Evolutionary conservation across 2,329 filamentous ascomycete genomes (phyloP), one percentile per base, ranked within the genome.

Genomic region (Seiridium cupressi): DNA sequence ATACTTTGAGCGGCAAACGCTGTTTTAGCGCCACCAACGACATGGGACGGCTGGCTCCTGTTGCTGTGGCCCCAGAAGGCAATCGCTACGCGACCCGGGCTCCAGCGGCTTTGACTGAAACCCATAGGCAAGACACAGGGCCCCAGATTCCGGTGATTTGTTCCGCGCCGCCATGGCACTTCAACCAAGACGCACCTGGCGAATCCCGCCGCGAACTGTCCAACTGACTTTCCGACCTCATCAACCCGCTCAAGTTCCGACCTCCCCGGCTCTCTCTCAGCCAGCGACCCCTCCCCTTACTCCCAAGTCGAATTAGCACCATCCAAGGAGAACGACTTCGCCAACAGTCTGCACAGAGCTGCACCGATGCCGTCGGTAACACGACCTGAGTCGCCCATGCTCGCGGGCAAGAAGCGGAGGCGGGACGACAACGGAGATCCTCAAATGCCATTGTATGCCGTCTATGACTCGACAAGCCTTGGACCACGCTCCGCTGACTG

Each of bases 311-410:
- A 10, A 31, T 26, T 32, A 32, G 47, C 11, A 32, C 9, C 11
- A 53, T 38, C 11, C 34, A 34, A 31, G 9, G 35, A 9, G 34
- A 32, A 13, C 35, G 11, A n/a, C 35, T 35, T 32, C 48, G 31
- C 32, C 31, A 38, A 35, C 32, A 35, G 38, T 32, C 49, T 38
- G 49, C 31, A 53, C 35, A 53, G 49, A 35, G 49, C 49, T 53
- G 32, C 35, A 34, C 32, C 46, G 32, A 77, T 77, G 75, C 75
- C 75, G 58, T 76, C 75, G 44, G 71, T 70, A 61, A 71, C 74
- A 51, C 70, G 73, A 36, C 58, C 64, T 47, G 70, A 73, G 60
- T 62, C 64, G 47, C 69, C 69, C 13, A 66, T 67, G 47, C 62
- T 70, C 55, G 62, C 71, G 44, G 65, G 67, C 61, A 74, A 75